Conservation (phyloP, 108 stramenopile genomes). For the Fragilariopsis cylindrus region DNA sequence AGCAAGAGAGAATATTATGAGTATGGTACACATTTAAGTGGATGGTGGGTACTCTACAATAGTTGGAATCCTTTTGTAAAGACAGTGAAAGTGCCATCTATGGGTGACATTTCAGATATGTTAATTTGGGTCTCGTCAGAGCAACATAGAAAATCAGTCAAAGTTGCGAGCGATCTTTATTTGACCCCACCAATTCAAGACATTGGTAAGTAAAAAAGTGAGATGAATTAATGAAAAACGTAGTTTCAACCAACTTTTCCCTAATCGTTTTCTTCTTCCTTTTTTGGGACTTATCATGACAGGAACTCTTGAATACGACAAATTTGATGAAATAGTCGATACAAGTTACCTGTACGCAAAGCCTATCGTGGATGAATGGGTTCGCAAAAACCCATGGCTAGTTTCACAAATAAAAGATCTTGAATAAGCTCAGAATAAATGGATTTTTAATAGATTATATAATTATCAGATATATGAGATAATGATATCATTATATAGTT, state of each 20-base stretch:
- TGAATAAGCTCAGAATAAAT: neutral
- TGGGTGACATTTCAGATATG: slow-evolving; percentile 53
- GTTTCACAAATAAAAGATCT: slow-evolving; percentile 6
- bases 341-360: slow-evolving; percentile 59
- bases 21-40: slow-evolving; percentile 52
- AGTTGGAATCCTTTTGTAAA: slow-evolving; percentile 56
- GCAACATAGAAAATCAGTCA: slow-evolving; percentile 31
- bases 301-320: slow-evolving; percentile 54
- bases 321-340: slow-evolving; percentile 53
- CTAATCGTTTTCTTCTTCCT: neutral
- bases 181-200: slow-evolving; percentile 47
- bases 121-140: slow-evolving; percentile 56
- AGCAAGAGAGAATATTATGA: slow-evolving; percentile 41
- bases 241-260: neutral
- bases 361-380: slow-evolving; percentile 46
- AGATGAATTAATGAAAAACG: neutral
- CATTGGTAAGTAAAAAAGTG: slow-evolving; percentile 5
- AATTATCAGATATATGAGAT: too few relatives aligned
- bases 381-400: slow-evolving; percentile 37
- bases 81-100: slow-evolving; percentile 51
- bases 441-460: too few relatives aligned
- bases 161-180: slow-evolving; percentile 39
- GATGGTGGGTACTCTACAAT: slow-evolving; percentile 55
- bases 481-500: too few relatives aligned
- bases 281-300: neutral